These are phyloP conservation scores for Tricholoma furcatifolium DNA, from an alignment of 768 basidiomycete genomes.

Conservation along the genomic window DNA sequence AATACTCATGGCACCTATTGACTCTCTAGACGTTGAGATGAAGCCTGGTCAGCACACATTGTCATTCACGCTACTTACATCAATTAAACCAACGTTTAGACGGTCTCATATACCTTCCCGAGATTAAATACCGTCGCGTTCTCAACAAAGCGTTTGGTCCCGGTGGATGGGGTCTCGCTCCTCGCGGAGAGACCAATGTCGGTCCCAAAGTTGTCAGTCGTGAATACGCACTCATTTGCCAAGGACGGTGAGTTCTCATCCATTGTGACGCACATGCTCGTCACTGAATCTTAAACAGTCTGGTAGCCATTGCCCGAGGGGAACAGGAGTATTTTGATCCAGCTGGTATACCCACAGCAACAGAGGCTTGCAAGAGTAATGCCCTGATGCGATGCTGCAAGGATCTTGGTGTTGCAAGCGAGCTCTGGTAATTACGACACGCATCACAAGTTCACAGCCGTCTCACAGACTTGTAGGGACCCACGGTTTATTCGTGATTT, in stretches of 20 bases:
- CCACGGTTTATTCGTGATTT: constrained; percentile 94
- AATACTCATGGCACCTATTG: constrained; percentile 69
- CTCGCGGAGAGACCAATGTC: constrained; percentile 89
- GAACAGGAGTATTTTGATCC: constrained; percentile 98
- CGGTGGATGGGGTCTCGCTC: constrained; percentile 96
- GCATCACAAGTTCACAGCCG: not conserved
- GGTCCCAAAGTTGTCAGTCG: constrained; percentile 84
- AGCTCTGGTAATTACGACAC: constrained; percentile 73
- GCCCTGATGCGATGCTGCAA: constrained; percentile 98
- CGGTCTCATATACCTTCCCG: constrained; percentile 91
- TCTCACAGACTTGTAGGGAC: constrained; percentile 55
- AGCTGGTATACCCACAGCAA: constrained; percentile 86
- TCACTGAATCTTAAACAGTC: constrained; percentile 36
- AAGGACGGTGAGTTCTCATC: constrained; percentile 66
- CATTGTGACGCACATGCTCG: not conserved
- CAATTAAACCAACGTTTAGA: constrained; percentile 43
- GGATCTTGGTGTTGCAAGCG: constrained; percentile 93
- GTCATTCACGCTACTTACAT: not conserved
- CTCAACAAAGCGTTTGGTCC: constrained; percentile 94
- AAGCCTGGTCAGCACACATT: constrained; percentile 72
- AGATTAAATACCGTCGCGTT: constrained; percentile 93
- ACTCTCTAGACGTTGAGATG: constrained; percentile 82
- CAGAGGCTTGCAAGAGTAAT: constrained; percentile 94
- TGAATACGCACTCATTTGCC: constrained; percentile 92
- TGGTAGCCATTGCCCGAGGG: constrained; percentile 89